Base-by-base conservation (phyloP, 352 stramenopile species). In the Discostella stelligera region DNA sequence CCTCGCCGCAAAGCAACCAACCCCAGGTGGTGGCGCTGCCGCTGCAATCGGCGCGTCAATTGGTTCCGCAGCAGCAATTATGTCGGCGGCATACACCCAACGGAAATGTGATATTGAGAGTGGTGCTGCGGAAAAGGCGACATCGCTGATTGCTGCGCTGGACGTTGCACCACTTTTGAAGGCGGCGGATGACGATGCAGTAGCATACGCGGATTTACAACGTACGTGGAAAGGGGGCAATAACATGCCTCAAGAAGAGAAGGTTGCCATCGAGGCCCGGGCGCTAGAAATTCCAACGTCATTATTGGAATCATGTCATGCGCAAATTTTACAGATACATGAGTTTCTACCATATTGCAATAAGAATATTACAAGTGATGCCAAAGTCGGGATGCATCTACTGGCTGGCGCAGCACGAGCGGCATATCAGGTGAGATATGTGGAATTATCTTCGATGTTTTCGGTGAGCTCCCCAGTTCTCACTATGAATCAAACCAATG, bases 301-400 rank as follows among this genome's bases (percentile, higher is more conserved):
- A 21, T 77, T 94, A 8, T 25, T 94, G 37, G 81, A 91, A 68
- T 37, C 39, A 16, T 94, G 88, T 61, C 85, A 92, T 66, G 11
- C 21, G 49, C 65, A 85, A 58, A 90, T 91, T 62, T 3, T 85
- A 1, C 56, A 69, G 2, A 83, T 94, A 30, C 21, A 89, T 39
- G 70, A 82, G 21, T 94, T 94, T 77, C 79, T 92, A 21, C 86
- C 85, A 11, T 66, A 88, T 71, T 94, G 88, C 66, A 94, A 94
- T 73, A 66, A 79, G 14, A 91, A 91, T 52, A 94, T 94, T 63
- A 83, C 77, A 32, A 91, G 82, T 7, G 88, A 94, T 82, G 88
- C 88, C 9, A 89, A 91, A 52, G 88, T 92, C 16, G 88, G 86
- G 23, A 88, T 94, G 44, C 88, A 94, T 82, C 82, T 89, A 27